phyloP scores from a whole-genome alignment of 257 asterid genomes.

The Solanum piurae region DNA sequence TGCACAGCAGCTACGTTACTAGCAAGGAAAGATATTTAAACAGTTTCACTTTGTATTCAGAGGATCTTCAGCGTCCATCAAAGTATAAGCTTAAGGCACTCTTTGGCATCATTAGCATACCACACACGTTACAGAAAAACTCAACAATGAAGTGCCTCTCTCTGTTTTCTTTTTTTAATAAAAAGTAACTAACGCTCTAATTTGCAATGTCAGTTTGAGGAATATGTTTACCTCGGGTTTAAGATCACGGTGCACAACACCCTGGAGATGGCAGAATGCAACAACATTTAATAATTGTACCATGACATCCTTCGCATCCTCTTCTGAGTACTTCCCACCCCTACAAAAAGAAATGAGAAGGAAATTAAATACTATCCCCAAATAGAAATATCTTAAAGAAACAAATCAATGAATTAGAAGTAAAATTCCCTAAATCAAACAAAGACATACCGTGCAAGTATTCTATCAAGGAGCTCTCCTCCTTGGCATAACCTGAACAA shows the following conservation, averaged over 20 bases:
- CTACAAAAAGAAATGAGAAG: conserved; percentile 13
- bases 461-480: conserved; percentile 66
- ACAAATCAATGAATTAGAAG: background rate
- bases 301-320: conserved; percentile 41
- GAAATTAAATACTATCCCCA: background rate
- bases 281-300: conserved; percentile 53
- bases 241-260: conserved; percentile 73
- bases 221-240: conserved; percentile 52
- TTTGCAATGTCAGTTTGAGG: background rate
- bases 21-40: background rate
- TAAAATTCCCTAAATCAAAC: background rate
- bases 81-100: background rate
- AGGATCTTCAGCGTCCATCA: background rate
- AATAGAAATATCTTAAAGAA: background rate
- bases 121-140: background rate
- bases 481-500: conserved; percentile 62
- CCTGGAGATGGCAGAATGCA: conserved; percentile 49
- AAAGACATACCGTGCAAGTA: conserved; percentile 40
- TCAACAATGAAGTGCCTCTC: background rate
- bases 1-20: background rate
- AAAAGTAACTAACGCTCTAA: background rate
- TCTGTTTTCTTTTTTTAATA: background rate
- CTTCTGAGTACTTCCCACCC: conserved; percentile 57
- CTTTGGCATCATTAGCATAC: background rate
- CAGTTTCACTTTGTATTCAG: background rate